phyloP scores from a whole-genome alignment of 768 basidiomycete genomes.

The Sporobolomyces roseus region DNA sequence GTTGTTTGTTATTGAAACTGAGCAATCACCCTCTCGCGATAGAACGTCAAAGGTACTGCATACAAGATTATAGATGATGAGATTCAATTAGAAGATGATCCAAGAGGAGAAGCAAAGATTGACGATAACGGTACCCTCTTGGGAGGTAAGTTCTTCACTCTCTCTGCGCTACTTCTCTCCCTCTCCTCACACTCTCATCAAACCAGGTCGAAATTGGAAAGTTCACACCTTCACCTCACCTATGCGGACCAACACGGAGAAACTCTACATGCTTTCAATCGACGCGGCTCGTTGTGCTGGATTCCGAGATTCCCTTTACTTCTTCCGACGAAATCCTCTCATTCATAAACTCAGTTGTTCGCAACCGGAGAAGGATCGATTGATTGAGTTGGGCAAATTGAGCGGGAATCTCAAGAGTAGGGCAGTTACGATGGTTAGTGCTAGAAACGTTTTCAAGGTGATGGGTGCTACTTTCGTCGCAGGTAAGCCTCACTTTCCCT shows the following conservation, averaged over 20 bases:
- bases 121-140: slow-evolving; percentile 76
- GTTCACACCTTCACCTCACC: slow-evolving; percentile 82
- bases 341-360: slow-evolving; percentile 87
- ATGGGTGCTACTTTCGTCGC: slow-evolving; percentile 87
- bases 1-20: slow-evolving; percentile 26
- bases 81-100: slow-evolving; percentile 73
- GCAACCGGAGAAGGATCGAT: slow-evolving; percentile 83
- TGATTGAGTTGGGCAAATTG: slow-evolving; percentile 82
- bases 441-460: slow-evolving; percentile 86
- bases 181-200: not conserved
- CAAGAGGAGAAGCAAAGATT: slow-evolving; percentile 86
- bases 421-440: slow-evolving; percentile 88
- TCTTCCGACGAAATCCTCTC: slow-evolving; percentile 85
- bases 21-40: too few species aligned
- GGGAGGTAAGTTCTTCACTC: slow-evolving; percentile 62
- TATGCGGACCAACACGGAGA: slow-evolving; percentile 68
- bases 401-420: slow-evolving; percentile 82
- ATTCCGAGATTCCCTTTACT: slow-evolving; percentile 95
- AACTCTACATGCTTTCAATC: slow-evolving; percentile 91
- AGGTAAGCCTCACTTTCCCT: too few species aligned
- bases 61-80: slow-evolving; percentile 86
- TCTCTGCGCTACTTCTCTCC: too few species aligned
- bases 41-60: slow-evolving; percentile 62
- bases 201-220: slow-evolving; percentile 77
- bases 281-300: slow-evolving; percentile 95